Conservation (phyloP, 495 filamentous ascomycete species). For the Penicillium fimorum region DNA sequence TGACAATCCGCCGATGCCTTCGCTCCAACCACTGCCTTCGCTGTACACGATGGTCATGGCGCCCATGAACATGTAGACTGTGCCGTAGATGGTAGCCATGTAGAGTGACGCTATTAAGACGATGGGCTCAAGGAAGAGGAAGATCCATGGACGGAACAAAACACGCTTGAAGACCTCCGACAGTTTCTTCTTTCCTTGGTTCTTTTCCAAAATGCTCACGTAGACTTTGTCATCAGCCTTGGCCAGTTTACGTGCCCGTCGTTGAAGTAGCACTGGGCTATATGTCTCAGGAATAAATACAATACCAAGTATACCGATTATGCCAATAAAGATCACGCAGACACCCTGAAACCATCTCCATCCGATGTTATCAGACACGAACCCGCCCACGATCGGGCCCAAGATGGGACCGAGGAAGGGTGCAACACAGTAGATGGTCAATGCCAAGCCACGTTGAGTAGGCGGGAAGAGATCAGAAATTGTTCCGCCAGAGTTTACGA, state of each 20-base stretch:
- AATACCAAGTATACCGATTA: conserved; percentile 21
- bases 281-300: conserved; percentile 58
- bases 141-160: not conserved
- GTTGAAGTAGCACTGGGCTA: conserved; percentile 48
- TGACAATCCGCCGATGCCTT: conserved; percentile 7
- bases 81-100: not conserved
- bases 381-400: conserved; percentile 51
- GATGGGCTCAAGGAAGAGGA: not conserved
- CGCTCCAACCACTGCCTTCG: conserved; percentile 40
- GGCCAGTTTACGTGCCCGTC: not conserved
- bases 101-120: not conserved
- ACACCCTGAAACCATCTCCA: conserved; percentile 43
- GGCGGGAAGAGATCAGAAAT: conserved; percentile 59
- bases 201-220: not conserved
- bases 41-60: conserved; percentile 58
- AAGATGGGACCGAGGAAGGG: conserved; percentile 58
- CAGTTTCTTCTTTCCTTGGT: not conserved
- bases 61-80: conserved; percentile 63
- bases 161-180: not conserved
- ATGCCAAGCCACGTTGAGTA: conserved; percentile 52
- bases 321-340: conserved; percentile 9
- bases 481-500: conserved; percentile 58
- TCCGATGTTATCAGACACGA: conserved; percentile 47
- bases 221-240: not conserved
- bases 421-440: conserved; percentile 50